Evolutionary conservation across 2,329 filamentous ascomycete species (phyloP).

Genomic region (Microcera coccophila): DNA sequence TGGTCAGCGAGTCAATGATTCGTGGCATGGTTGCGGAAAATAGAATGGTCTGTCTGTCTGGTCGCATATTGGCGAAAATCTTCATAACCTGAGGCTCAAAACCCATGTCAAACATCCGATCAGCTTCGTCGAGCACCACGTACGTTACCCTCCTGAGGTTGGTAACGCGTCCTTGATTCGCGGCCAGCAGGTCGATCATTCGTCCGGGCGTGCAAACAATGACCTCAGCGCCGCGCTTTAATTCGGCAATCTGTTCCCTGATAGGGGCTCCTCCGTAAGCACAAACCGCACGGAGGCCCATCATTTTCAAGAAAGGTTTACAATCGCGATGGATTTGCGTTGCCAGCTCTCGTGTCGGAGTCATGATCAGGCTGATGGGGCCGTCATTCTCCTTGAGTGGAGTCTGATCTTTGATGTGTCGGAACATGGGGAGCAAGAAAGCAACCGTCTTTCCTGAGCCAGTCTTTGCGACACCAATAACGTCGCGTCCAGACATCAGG

Average conservation of each 20-base stretch:
- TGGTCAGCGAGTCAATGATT: constrained; percentile 85
- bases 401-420: constrained; percentile 92
- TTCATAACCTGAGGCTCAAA: constrained; percentile 98
- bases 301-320: constrained; percentile 86
- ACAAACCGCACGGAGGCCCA: constrained; percentile 81
- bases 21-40: constrained; percentile 96
- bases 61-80: constrained; percentile 85
- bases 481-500: constrained; percentile 93
- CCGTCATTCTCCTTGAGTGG: constrained; percentile 80
- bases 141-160: constrained; percentile 88
- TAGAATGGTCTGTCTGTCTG: constrained; percentile 87
- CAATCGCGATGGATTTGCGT: constrained; percentile 93
- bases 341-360: constrained; percentile 88
- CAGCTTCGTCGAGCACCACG: constrained; percentile 92
- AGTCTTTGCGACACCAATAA: constrained; percentile 95
- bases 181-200: constrained; percentile 90
- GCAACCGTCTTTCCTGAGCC: constrained; percentile 97
- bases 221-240: constrained; percentile 93
- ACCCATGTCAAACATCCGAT: constrained; percentile 99
- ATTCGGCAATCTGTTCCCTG: constrained; percentile 93
- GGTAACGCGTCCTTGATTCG: constrained; percentile 90
- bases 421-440: constrained; percentile 93
- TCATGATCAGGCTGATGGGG: constrained; percentile 83
- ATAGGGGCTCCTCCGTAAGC: constrained; percentile 94
- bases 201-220: constrained; percentile 93